Evolutionary conservation across 495 filamentous ascomycete genomes (phyloP).

Genomic region (Lichina pygmaea): DNA sequence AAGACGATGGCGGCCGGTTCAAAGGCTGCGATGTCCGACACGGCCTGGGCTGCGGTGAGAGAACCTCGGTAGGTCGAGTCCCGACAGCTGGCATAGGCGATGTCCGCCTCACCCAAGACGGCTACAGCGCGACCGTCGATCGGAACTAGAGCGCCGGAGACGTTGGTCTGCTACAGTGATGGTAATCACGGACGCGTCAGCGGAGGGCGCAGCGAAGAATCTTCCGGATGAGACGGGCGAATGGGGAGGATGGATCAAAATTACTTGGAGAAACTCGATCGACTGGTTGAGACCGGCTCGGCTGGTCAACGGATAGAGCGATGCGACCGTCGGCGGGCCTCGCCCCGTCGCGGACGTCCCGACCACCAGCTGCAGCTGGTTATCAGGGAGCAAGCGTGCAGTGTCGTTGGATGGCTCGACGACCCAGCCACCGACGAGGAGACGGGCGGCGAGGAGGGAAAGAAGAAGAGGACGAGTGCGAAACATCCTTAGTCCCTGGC

Average conservation of each 20-base stretch:
- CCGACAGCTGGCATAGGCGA: background rate
- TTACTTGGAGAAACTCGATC: background rate
- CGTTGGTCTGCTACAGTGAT: background rate
- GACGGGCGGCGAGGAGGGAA: background rate
- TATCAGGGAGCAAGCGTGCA: background rate
- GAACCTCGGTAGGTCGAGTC: background rate
- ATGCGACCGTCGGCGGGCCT: background rate
- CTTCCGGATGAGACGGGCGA: background rate
- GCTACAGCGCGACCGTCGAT: background rate
- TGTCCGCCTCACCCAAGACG: background rate
- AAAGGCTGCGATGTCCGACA: background rate
- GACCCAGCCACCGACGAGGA: background rate
- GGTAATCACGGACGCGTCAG: background rate
- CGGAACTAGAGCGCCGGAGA: background rate
- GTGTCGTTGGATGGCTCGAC: background rate
- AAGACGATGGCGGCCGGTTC: background rate
- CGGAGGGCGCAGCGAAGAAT: background rate
- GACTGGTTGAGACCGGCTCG: background rate
- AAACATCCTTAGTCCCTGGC: no score
- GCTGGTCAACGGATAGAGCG: background rate
- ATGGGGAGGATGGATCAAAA: background rate
- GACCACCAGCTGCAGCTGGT: background rate
- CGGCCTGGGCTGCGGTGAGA: background rate
- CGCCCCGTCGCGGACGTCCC: background rate
- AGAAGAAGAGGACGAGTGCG: no score